Evolutionary conservation across 2,329 filamentous ascomycete species (phyloP).

Genomic region (Neophaeococcomyces aloes): DNA sequence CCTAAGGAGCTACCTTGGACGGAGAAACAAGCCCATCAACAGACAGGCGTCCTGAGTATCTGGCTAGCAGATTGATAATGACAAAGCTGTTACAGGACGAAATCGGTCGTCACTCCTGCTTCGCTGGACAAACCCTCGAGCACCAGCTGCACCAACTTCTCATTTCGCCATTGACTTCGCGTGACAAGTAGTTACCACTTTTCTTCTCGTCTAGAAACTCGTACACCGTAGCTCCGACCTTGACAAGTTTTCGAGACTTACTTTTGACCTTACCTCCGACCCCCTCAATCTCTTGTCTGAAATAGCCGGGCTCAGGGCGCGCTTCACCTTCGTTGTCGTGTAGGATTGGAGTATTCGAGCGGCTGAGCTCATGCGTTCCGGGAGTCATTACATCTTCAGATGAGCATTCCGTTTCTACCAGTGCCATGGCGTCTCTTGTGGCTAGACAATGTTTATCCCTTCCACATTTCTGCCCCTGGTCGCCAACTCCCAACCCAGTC

Average conservation of each 20-base stretch:
- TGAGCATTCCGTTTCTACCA: constrained; percentile 65
- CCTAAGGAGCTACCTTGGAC: too few relatives aligned
- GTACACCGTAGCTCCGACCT: constrained; percentile 72
- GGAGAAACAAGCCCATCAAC: too few relatives aligned
- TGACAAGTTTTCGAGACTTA: constrained; percentile 72
- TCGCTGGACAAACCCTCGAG: constrained; percentile 58
- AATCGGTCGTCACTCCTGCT: constrained; percentile 30
- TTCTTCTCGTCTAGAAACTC: constrained; percentile 72
- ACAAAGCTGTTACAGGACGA: too few relatives aligned
- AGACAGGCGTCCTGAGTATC: too few relatives aligned
- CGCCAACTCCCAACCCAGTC: constrained; percentile 77
- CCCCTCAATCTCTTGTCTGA: constrained; percentile 79
- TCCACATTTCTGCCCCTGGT: constrained; percentile 79
- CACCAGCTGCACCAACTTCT: constrained; percentile 94
- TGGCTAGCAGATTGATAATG: too few relatives aligned
- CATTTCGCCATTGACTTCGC: constrained; percentile 57
- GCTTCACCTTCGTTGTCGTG: constrained; percentile 9
- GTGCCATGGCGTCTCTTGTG: constrained; percentile 59
- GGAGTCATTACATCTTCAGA: constrained; percentile 24
- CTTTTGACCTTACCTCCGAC: constrained; percentile 81
- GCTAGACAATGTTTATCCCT: constrained; percentile 67
- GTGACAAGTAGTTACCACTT: constrained; percentile 53
- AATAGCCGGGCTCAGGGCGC: constrained; percentile 54
- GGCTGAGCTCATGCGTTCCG: neutral
- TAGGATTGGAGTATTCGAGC: constrained; percentile 12